These are phyloP conservation scores for Panellus pusillus DNA, from an alignment of 768 basidiomycete species.

Conservation along the genomic window DNA sequence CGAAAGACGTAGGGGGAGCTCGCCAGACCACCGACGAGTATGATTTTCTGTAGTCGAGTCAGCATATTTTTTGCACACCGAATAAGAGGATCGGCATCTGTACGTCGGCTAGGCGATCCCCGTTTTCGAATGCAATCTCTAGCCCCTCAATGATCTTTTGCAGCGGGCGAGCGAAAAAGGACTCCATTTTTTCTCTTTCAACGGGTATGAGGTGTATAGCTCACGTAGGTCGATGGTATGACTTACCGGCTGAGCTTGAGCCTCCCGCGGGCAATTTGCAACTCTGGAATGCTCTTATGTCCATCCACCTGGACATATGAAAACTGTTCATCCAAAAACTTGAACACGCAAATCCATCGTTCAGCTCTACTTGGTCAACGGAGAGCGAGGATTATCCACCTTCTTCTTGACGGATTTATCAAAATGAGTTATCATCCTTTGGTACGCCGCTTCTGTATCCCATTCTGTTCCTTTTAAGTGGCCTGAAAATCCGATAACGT, in stretches of 20 bases:
- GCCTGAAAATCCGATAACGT: background rate
- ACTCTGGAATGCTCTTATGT: constrained; percentile 15
- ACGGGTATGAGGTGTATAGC: background rate
- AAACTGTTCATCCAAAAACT: constrained; percentile 18
- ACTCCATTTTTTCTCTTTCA: constrained; percentile 18
- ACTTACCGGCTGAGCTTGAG: constrained; percentile 21
- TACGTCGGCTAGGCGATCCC: constrained; percentile 17
- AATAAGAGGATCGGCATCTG: background rate
- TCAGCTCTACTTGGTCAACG: no score
- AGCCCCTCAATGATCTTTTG: constrained; percentile 20
- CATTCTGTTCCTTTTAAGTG: constrained; percentile 20
- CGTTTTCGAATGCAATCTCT: constrained; percentile 23
- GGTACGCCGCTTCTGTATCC: constrained; percentile 17
- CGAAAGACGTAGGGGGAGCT: constrained; percentile 29
- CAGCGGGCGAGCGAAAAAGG: constrained; percentile 19
- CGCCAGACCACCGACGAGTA: constrained; percentile 31
- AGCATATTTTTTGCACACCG: background rate
- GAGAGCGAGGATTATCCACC: constrained; percentile 2
- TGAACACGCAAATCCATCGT: no score
- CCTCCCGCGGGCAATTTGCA: constrained; percentile 19
- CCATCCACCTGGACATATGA: constrained; percentile 21
- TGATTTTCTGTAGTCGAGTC: constrained; percentile 26
- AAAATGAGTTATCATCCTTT: constrained; percentile 21
- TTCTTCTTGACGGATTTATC: constrained; percentile 24
- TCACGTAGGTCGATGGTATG: background rate